Conservation (phyloP, 129 eudicot genomes). For the Arctium minus region DNA sequence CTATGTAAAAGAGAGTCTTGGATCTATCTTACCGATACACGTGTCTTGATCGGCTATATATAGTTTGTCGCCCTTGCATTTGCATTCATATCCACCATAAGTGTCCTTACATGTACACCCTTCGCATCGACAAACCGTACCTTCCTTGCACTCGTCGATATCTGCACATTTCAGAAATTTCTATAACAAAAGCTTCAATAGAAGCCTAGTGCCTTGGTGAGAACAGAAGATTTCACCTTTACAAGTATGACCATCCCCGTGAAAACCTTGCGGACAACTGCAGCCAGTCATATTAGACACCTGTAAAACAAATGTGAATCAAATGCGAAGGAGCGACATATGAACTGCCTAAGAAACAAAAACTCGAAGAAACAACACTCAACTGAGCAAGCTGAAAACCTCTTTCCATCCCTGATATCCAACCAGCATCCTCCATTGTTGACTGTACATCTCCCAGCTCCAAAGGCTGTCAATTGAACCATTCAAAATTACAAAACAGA, state of each 20-base stretch:
- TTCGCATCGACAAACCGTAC: constrained; percentile 65
- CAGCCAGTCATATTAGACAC: constrained; percentile 66
- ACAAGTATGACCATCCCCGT: constrained; percentile 79
- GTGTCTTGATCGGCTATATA: constrained; percentile 86
- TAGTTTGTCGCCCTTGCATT: constrained; percentile 63
- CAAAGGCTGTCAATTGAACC: constrained; percentile 56
- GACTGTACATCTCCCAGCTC: constrained; percentile 83
- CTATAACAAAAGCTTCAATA: neutral
- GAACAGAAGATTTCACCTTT: constrained; percentile 38
- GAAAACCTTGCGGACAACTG: constrained; percentile 78
- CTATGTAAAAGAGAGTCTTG: neutral
- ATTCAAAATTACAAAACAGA: neutral
- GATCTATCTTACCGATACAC: constrained; percentile 64
- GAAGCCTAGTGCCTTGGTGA: neutral
- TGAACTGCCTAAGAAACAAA: neutral
- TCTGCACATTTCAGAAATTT: constrained; percentile 25
- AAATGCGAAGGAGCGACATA: neutral
- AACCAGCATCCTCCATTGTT: constrained; percentile 95
- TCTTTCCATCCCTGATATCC: constrained; percentile 54
- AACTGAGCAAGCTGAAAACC: constrained; percentile 82
- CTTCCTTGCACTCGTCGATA: constrained; percentile 70
- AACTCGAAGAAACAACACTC: constrained; percentile 11
- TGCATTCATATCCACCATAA: constrained; percentile 89
- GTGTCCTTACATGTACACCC: constrained; percentile 81
- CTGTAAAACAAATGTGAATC: constrained; percentile 31